These are phyloP conservation scores for Ogataea naganishii DNA, from an alignment of 805 yeast species.

Conservation along the genomic window DNA sequence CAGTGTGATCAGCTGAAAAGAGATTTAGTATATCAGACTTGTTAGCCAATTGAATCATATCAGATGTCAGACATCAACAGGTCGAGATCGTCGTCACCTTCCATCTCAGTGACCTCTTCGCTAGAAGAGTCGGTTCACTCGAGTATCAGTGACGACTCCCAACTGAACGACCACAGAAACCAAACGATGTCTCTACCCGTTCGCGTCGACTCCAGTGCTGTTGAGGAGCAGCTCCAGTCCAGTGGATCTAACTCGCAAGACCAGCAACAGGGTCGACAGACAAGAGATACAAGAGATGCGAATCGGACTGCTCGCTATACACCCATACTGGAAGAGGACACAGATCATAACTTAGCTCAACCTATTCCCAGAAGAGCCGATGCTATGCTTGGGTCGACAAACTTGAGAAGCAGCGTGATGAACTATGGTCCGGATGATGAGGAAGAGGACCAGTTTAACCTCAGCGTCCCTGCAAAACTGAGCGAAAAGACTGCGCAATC, in stretches of 20 bases:
- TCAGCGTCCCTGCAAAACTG: slow-evolving; percentile 14
- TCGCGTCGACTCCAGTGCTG: slow-evolving; percentile 16
- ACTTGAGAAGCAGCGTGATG: slow-evolving; percentile 19
- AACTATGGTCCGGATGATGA: slow-evolving; percentile 21
- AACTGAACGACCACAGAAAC: slow-evolving; percentile 26
- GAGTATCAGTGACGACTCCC: slow-evolving; percentile 25
- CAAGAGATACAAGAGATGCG: background rate
- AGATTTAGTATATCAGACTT: background rate
- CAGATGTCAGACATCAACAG: slow-evolving; percentile 16
- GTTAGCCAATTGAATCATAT: slow-evolving; percentile 2
- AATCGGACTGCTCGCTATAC: background rate
- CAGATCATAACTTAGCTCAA: slow-evolving; percentile 3
- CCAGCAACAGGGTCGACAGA: background rate
- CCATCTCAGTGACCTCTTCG: slow-evolving; percentile 19
- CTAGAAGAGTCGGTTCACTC: slow-evolving; percentile 23
- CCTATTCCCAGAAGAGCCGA: slow-evolving; percentile 9
- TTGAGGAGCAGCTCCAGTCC: slow-evolving; percentile 1
- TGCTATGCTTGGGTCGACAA: slow-evolving; percentile 17
- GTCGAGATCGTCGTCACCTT: slow-evolving; percentile 13
- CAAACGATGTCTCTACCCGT: slow-evolving; percentile 25
- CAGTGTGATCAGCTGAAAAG: no score
- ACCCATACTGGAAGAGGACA: slow-evolving; percentile 7
- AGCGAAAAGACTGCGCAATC: no score
- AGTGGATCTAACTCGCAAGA: no score
- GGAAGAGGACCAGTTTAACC: slow-evolving; percentile 19